Conservation (phyloP, 345 rosid genomes). For the Arabis alpina region DNA sequence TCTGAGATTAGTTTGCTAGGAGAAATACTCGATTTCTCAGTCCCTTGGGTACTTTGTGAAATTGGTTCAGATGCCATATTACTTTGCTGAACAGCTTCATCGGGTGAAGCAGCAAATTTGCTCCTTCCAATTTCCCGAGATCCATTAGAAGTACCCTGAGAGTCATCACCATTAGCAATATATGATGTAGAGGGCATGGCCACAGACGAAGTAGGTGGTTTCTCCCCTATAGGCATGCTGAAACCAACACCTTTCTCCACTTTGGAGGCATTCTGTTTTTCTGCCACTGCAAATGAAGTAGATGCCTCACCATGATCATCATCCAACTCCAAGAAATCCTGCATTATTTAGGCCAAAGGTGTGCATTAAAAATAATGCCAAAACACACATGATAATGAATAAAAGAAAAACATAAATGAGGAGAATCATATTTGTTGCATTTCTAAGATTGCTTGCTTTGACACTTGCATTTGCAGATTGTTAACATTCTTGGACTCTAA, state of each 20-base stretch:
- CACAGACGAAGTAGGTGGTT: constrained; percentile 46
- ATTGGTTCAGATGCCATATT: constrained; percentile 40
- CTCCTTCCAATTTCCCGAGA: constrained; percentile 47
- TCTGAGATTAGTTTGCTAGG: constrained; percentile 13
- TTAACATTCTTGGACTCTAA: constrained; percentile 6
- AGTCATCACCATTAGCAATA: constrained; percentile 45
- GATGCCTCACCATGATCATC: constrained; percentile 54
- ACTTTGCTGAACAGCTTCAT: constrained; percentile 46
- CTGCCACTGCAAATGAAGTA: constrained; percentile 44
- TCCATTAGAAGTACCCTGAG: constrained; percentile 44
- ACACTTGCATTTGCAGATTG: constrained; percentile 5
- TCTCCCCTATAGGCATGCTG: constrained; percentile 46
- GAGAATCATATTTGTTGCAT: neutral
- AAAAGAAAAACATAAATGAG: neutral
- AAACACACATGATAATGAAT: constrained; percentile 3
- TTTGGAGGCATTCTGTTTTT: constrained; percentile 42
- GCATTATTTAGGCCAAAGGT: constrained; percentile 27
- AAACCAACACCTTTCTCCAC: constrained; percentile 42
- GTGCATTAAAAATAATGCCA: constrained; percentile 4
- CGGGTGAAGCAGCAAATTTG: constrained; percentile 41
- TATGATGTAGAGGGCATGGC: constrained; percentile 38
- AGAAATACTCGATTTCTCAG: constrained; percentile 32
- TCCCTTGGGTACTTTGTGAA: constrained; percentile 32
- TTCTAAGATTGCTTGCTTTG: constrained; percentile 5
- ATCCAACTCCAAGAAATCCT: constrained; percentile 84